These are phyloP conservation scores for Arabidopsis suecica DNA, from an alignment of 345 rosid genomes.

Conservation along the genomic window DNA sequence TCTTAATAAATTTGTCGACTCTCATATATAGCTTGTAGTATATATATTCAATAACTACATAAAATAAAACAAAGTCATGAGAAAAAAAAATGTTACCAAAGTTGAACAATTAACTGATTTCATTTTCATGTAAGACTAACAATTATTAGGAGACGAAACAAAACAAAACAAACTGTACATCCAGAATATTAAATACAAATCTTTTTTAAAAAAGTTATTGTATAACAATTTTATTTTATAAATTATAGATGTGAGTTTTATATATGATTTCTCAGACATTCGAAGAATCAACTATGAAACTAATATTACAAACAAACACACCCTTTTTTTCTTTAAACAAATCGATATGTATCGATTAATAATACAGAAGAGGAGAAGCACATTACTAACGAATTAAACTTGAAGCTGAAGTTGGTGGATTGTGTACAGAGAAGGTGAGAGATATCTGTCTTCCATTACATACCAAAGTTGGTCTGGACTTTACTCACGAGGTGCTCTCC, in stretches of 20 bases:
- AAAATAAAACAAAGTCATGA: no score
- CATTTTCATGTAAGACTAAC: not conserved
- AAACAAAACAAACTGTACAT: not conserved
- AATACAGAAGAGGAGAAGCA: not conserved
- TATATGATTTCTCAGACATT: not conserved
- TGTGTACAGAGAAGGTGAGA: constrained; percentile 16
- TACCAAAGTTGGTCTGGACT: constrained; percentile 69
- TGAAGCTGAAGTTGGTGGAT: constrained; percentile 5
- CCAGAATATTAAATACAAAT: not conserved
- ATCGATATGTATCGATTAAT: not conserved
- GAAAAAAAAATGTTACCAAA: not conserved
- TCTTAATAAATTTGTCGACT: no score
- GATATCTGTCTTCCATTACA: constrained; percentile 15
- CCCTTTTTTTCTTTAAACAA: not conserved
- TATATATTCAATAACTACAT: no score
- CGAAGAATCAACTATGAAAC: not conserved
- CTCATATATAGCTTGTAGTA: no score
- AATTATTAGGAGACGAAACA: not conserved
- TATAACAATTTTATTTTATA: not conserved
- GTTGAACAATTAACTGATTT: not conserved
- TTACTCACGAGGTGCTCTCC: constrained; percentile 82
- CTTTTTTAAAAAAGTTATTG: not conserved
- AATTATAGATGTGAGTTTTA: not conserved
- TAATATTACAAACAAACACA: not conserved
- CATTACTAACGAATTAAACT: constrained; percentile 2